These are phyloP conservation scores for Cercospora citrullina DNA, from an alignment of 2,329 filamentous ascomycete species.

Conservation along the genomic window DNA sequence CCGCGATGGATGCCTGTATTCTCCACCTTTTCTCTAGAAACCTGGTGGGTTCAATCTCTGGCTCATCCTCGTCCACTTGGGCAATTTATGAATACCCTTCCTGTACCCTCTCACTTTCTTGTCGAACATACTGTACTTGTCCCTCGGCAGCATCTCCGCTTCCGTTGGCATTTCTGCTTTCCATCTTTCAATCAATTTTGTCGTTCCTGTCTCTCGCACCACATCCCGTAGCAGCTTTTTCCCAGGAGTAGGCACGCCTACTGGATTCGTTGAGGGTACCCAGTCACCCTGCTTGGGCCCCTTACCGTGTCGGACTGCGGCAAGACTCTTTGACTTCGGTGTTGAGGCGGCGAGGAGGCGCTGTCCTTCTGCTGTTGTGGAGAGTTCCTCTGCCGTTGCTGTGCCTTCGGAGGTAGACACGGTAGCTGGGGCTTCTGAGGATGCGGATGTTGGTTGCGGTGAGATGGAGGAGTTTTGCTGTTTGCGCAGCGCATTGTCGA, in stretches of 20 bases:
- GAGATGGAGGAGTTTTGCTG: constrained; percentile 50
- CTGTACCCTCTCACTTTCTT: constrained; percentile 92
- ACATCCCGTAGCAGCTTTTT: constrained; percentile 28
- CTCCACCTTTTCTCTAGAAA: constrained; percentile 58
- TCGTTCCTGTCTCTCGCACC: constrained; percentile 53
- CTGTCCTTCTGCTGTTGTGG: constrained; percentile 36
- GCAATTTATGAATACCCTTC: constrained; percentile 84
- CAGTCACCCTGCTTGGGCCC: constrained; percentile 37
- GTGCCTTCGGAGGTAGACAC: constrained; percentile 13
- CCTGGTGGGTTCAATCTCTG: constrained; percentile 92
- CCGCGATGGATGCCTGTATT: not conserved
- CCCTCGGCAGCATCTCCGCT: constrained; percentile 89
- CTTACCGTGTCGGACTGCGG: constrained; percentile 34
- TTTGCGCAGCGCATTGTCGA: constrained; percentile 68
- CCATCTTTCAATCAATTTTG: constrained; percentile 82
- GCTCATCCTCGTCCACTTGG: constrained; percentile 89
- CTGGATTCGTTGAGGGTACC: constrained; percentile 23
- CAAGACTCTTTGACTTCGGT: constrained; percentile 16
- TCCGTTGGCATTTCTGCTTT: constrained; percentile 95
- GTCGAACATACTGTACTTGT: constrained; percentile 98
- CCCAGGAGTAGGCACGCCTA: constrained; percentile 18
- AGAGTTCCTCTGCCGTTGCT: constrained; percentile 33
- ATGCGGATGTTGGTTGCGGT: constrained; percentile 16
- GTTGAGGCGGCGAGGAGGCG: constrained; percentile 29
- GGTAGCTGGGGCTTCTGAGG: constrained; percentile 5